Evolutionary conservation across 345 rosid species (phyloP).

Genomic region (Cardamine occulta): DNA sequence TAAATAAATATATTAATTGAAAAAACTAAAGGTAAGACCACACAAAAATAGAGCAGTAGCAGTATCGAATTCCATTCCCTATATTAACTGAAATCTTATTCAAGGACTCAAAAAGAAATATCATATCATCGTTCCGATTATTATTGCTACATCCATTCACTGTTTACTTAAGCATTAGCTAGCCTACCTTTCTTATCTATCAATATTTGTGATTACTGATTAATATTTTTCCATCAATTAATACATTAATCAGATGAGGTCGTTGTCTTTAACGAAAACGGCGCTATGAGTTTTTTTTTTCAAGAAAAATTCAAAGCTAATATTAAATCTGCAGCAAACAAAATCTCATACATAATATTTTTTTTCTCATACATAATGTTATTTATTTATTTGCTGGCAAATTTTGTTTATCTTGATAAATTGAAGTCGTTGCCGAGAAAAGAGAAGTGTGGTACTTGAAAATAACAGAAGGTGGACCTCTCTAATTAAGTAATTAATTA

Average conservation of each 20-base stretch:
- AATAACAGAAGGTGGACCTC: slow-evolving; percentile 37
- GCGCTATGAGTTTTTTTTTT: background rate
- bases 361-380: background rate
- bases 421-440: slow-evolving; percentile 8
- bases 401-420: background rate
- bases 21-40: slow-evolving; percentile 27
- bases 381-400: no score
- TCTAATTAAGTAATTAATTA: slow-evolving; percentile 21
- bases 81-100: slow-evolving; percentile 13
- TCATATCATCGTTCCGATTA: background rate
- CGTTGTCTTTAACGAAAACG: background rate
- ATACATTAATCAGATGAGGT: background rate
- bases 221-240: background rate
- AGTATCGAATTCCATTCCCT: slow-evolving; percentile 34
- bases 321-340: background rate
- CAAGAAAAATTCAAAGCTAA: background rate
- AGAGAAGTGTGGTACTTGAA: slow-evolving; percentile 31
- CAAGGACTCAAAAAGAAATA: background rate
- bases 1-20: background rate
- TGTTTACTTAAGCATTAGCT: background rate
- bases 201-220: background rate
- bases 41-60: slow-evolving; percentile 21
- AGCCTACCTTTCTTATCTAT: background rate
- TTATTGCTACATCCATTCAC: slow-evolving; percentile 20
- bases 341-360: background rate